Base-by-base conservation (phyloP, 2,329 filamentous ascomycete genomes). In the Mollisiaceae sp. region DNA sequence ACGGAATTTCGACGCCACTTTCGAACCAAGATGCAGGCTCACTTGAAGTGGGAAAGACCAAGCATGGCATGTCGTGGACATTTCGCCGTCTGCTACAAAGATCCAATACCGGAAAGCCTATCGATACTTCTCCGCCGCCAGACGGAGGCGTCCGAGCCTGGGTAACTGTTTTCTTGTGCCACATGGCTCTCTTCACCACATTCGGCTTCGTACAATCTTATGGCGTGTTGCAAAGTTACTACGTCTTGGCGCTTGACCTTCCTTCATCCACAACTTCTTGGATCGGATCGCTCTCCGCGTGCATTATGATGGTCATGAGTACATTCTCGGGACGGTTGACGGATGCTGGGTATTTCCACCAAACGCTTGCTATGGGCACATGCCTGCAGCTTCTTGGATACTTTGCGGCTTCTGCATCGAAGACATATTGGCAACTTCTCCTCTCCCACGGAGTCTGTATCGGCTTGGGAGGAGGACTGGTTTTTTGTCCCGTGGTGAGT, bases 401-500 rank as follows among this genome's bases (percentile, higher is more conserved):
- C 68, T 81, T 85, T 73, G 79, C 78, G 73, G 70, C 76, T 0
- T 75, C 72, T 38, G 65, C 81, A 0, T 73, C 70, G n/a, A 75
- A 68, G 0, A 65, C 71, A 1, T 84, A 82, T 72, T 84, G 77
- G 77, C 80, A 84, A 67, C 71, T 80, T 0, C 57, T 84, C 1
- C 73, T 85, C 0, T 72, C 80, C 0, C 82, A 84, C 66, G 81
- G 80, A 1, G 67, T 82, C 36, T 80, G 78, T 60, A 69, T 82
- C 27, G 83, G 84, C 8, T 67, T 83, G 0, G 83, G 83, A 1
- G 75, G 73, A 3, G 82, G 82, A 0, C 70, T 77, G 11, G 56
- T 81, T 4, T 82, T 80, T 57, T 63, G 79, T 1, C 80, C 81
- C 64, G 82, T 82, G 0, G 77, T 91, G 24, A 87, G 86, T 6